phyloP scores from a whole-genome alignment of 805 yeast genomes.

The Starmera amethionina region DNA sequence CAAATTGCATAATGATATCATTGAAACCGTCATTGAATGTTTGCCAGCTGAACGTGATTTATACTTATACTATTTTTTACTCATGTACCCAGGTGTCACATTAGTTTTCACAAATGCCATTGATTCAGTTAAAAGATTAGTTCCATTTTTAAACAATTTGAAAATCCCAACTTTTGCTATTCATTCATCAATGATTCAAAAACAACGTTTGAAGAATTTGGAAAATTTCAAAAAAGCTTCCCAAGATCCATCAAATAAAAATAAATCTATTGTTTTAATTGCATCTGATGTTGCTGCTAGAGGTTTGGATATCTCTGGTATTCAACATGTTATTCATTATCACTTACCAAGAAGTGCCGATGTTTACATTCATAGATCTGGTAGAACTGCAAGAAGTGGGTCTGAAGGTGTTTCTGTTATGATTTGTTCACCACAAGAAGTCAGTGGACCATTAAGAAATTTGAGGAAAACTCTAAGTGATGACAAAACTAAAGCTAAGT shows the following conservation, averaged over 20 bases:
- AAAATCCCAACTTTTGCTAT: slow-evolving; percentile 63
- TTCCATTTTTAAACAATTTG: slow-evolving; percentile 63
- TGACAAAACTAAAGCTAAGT: slow-evolving; percentile 16
- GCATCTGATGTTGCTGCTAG: slow-evolving; percentile 99
- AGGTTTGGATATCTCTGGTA: slow-evolving; percentile 86
- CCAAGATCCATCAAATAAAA: slow-evolving; percentile 25
- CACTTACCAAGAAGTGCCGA: slow-evolving; percentile 94
- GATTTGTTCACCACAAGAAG: slow-evolving; percentile 90
- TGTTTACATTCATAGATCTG: slow-evolving; percentile 89
- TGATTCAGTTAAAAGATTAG: slow-evolving; percentile 83
- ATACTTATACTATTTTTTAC: slow-evolving; percentile 76
- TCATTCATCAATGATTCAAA: slow-evolving; percentile 93
- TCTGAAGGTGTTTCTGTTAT: slow-evolving; percentile 89
- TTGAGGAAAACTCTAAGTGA: slow-evolving; percentile 48
- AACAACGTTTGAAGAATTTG: slow-evolving; percentile 76
- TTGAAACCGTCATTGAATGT: slow-evolving; percentile 88
- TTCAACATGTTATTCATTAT: slow-evolving; percentile 91
- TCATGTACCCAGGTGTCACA: slow-evolving; percentile 82
- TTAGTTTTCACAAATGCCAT: slow-evolving; percentile 92
- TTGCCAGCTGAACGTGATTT: slow-evolving; percentile 84
- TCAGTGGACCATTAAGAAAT: slow-evolving; percentile 77
- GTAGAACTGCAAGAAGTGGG: slow-evolving; percentile 97
- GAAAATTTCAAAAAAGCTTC: slow-evolving; percentile 65
- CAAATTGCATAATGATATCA: slow-evolving; percentile 60
- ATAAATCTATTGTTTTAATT: slow-evolving; percentile 56